phyloP scores from a whole-genome alignment of 1,139 yeast genomes.

The Taphrina communis region DNA sequence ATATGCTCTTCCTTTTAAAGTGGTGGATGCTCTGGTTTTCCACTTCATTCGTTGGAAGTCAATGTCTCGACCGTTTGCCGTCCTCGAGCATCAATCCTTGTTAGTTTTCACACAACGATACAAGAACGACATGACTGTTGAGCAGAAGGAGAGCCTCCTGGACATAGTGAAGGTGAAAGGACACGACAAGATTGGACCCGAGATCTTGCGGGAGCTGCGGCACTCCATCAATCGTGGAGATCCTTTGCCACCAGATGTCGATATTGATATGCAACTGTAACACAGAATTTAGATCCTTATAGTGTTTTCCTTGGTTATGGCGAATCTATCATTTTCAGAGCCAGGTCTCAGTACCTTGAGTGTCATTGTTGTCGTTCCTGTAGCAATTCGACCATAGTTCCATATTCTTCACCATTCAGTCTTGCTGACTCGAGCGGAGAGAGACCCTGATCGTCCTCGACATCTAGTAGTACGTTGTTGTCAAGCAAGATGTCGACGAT shows the following conservation, averaged over 20 bases:
- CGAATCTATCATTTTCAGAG: neutral
- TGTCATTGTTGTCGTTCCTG: neutral
- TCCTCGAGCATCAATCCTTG: constrained; percentile 96
- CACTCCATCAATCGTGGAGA: constrained; percentile 69
- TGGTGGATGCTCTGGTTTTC: constrained; percentile 92
- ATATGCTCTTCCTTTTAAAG: constrained; percentile 95
- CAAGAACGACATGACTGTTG: constrained; percentile 95
- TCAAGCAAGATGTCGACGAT: constrained; percentile 15
- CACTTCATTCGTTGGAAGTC: constrained; percentile 86
- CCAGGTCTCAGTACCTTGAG: neutral
- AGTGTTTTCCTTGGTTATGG: constrained; percentile 2
- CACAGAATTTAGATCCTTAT: neutral
- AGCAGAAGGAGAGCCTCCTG: constrained; percentile 89
- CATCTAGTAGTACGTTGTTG: neutral
- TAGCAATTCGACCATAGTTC: neutral
- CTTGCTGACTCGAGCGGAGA: constrained; percentile 19
- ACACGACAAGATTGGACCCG: constrained; percentile 89
- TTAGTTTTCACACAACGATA: constrained; percentile 93
- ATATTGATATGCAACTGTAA: constrained; percentile 39
- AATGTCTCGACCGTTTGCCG: constrained; percentile 63
- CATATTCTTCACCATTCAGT: constrained; percentile 23
- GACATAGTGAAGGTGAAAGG: constrained; percentile 90
- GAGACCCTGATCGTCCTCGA: constrained; percentile 24
- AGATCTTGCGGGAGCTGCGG: constrained; percentile 86
- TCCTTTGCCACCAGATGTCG: constrained; percentile 37